phyloP scores from a whole-genome alignment of 1,284 basidiomycete genomes.

The Quambalaria eucalypti region DNA sequence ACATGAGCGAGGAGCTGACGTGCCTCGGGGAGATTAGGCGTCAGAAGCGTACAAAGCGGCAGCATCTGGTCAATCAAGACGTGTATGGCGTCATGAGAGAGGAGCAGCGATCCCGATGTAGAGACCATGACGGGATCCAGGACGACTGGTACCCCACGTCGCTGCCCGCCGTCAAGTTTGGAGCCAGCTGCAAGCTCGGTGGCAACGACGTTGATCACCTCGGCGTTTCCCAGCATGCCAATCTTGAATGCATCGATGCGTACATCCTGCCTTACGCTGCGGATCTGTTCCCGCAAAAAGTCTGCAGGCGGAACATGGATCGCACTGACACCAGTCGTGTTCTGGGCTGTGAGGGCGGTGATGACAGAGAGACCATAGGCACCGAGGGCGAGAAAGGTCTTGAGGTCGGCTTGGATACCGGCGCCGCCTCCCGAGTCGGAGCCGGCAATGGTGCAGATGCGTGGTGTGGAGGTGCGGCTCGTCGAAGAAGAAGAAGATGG shows the following conservation, averaged over 20 bases:
- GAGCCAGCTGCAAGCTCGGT: conserved; percentile 4
- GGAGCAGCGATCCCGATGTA: conserved; percentile 74
- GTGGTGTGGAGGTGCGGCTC: no score
- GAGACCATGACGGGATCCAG: conserved; percentile 75
- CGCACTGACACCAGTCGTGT: conserved; percentile 70
- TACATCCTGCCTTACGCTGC: conserved; percentile 67
- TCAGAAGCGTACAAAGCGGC: conserved; percentile 66
- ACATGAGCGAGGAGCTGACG: conserved; percentile 56
- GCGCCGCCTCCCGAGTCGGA: conserved; percentile 79
- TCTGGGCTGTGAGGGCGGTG: conserved; percentile 84
- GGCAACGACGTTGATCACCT: conserved; percentile 48
- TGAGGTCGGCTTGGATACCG: conserved; percentile 76
- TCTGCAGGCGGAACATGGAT: conserved; percentile 41
- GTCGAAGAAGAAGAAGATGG: no score
- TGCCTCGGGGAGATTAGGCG: conserved; percentile 76
- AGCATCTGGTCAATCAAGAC: conserved; percentile 60
- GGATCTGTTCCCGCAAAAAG: conserved; percentile 55
- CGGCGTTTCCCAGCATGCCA: conserved; percentile 64
- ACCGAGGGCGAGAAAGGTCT: conserved; percentile 61
- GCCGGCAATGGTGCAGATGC: conserved; percentile 69
- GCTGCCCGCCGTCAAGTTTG: not conserved
- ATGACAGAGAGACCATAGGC: conserved; percentile 80
- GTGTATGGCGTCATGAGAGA: conserved; percentile 61
- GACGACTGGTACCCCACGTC: conserved; percentile 20
- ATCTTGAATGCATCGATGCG: conserved; percentile 72